Percentiles rank a stretch among this genome's conserved stretches.
These are phyloP conservation scores for Tagetes patula DNA, from an alignment of 129 eudicot genomes.

Conservation along the genomic window DNA sequence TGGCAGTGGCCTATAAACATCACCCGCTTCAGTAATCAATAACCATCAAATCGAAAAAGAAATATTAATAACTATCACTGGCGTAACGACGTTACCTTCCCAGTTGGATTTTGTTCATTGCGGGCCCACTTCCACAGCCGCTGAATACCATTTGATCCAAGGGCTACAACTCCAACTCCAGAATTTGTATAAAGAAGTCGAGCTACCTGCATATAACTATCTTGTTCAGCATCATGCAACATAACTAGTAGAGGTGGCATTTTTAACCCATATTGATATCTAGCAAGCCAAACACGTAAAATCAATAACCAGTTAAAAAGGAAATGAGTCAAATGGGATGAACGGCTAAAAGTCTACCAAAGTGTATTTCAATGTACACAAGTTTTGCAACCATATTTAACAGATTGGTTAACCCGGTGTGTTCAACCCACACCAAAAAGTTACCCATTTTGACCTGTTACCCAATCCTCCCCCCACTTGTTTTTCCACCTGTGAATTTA, in stretches of 20 bases:
- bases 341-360: neutral
- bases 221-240: slow-evolving; percentile 14
- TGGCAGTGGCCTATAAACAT: slow-evolving; percentile 77
- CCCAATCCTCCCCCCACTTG: neutral
- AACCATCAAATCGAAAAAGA: neutral
- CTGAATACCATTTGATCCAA: slow-evolving; percentile 76
- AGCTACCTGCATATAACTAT: slow-evolving; percentile 51
- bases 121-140: slow-evolving; percentile 89
- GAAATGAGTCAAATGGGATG: neutral
- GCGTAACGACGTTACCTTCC: slow-evolving; percentile 47
- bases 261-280: neutral
- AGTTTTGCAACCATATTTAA: neutral
- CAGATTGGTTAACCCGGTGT: neutral
- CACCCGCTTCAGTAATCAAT: slow-evolving; percentile 35
- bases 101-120: slow-evolving; percentile 69
- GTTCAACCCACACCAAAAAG: neutral
- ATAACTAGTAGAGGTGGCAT: neutral
- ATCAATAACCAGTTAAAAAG: neutral
- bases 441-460: neutral
- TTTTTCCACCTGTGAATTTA: slow-evolving; percentile 2
- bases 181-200: slow-evolving; percentile 88
- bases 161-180: slow-evolving; percentile 81
- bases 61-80: neutral
- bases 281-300: neutral
- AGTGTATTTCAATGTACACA: neutral